These are phyloP conservation scores for Hypoxylon lenormandii DNA, from an alignment of 495 filamentous ascomycete species.

Conservation along the genomic window DNA sequence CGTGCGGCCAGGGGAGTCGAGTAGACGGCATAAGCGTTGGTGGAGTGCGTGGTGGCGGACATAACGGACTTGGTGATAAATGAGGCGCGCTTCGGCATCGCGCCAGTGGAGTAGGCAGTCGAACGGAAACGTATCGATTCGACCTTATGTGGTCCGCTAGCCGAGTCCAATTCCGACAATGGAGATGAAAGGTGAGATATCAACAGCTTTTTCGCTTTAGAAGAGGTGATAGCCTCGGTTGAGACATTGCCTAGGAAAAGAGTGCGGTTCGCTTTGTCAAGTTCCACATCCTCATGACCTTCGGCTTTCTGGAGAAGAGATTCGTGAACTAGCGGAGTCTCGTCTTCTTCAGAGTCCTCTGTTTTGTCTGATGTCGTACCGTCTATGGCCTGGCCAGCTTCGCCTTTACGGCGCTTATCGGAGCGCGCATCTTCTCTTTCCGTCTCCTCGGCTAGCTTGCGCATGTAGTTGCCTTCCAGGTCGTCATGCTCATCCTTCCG, in stretches of 20 bases:
- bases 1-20: conserved; percentile 76
- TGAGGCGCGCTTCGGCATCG: conserved; percentile 89
- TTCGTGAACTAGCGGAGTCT: conserved; percentile 61
- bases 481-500: conserved; percentile 76
- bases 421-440: conserved; percentile 57
- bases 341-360: conserved; percentile 49
- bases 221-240: conserved; percentile 80
- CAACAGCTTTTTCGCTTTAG: conserved; percentile 79
- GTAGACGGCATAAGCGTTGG: conserved; percentile 94
- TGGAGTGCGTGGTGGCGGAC: conserved; percentile 88
- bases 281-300: conserved; percentile 63
- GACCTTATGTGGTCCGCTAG: conserved; percentile 72
- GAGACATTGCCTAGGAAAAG: conserved; percentile 95
- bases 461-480: conserved; percentile 84
- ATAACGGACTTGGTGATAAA: conserved; percentile 84
- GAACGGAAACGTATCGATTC: conserved; percentile 94
- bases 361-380: conserved; percentile 49
- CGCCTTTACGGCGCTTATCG: conserved; percentile 61
- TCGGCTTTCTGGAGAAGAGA: conserved; percentile 59
- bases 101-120: conserved; percentile 77
- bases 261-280: conserved; percentile 88
- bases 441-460: conserved; percentile 69
- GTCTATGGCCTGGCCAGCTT: conserved; percentile 50
- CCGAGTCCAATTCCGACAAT: conserved; percentile 58
- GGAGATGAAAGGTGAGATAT: conserved; percentile 70